Conservation (phyloP, 371 early-diverging fungal species). For the Mortierella sp. region DNA sequence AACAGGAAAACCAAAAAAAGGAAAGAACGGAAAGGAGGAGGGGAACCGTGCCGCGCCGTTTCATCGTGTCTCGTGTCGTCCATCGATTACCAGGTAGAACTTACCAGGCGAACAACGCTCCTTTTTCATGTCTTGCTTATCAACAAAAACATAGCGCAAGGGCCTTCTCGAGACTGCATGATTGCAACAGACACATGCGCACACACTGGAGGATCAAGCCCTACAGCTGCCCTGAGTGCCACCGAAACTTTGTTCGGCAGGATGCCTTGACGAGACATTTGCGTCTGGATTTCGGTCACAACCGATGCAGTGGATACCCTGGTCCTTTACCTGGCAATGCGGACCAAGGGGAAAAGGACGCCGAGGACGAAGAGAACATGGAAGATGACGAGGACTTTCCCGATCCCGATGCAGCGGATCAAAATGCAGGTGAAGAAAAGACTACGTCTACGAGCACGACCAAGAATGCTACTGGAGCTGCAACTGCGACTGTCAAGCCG, state of each 20-base stretch:
- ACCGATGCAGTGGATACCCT: constrained; percentile 52
- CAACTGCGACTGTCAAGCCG: constrained; percentile 1
- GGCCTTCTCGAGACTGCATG: constrained; percentile 79
- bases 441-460: neutral
- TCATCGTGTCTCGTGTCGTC: neutral
- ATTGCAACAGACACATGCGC: constrained; percentile 84
- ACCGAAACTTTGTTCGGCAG: constrained; percentile 80
- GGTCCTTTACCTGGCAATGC: constrained; percentile 31
- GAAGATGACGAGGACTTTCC: constrained; percentile 17
- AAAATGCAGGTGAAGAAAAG: neutral
- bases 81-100: neutral
- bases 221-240: constrained; percentile 71
- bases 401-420: neutral
- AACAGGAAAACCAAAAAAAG: neutral
- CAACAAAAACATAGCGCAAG: constrained; percentile 25
- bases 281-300: constrained; percentile 52
- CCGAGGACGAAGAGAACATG: constrained; percentile 22
- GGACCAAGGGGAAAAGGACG: constrained; percentile 31
- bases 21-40: neutral
- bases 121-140: neutral
- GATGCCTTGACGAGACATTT: constrained; percentile 81
- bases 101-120: neutral
- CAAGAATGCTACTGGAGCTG: neutral
- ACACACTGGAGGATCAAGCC: constrained; percentile 75
- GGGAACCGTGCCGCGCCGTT: neutral